These are phyloP conservation scores for Ogataea methylovora DNA, from an alignment of 805 yeast species.

Conservation along the genomic window DNA sequence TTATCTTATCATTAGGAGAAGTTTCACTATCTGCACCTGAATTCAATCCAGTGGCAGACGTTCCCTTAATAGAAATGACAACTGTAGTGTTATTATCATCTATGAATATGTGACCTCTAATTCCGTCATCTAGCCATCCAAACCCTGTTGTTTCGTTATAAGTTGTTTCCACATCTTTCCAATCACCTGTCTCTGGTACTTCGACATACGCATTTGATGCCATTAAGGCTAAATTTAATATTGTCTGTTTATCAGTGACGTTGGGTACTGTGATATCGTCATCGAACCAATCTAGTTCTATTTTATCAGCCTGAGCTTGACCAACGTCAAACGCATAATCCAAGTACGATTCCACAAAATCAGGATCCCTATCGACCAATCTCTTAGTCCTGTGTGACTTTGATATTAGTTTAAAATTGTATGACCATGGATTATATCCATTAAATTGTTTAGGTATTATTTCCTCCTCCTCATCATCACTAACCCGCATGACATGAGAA, in stretches of 20 bases:
- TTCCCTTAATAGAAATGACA: constrained; percentile 83
- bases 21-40: constrained; percentile 52
- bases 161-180: constrained; percentile 50
- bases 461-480: constrained; percentile 2
- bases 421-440: constrained; percentile 12
- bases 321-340: constrained; percentile 43
- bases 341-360: constrained; percentile 58
- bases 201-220: constrained; percentile 88
- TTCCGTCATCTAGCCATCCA: constrained; percentile 84
- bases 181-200: constrained; percentile 70
- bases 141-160: constrained; percentile 54
- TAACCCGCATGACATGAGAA: background rate
- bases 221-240: constrained; percentile 72
- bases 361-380: constrained; percentile 43
- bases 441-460: constrained; percentile 1
- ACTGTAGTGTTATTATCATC: constrained; percentile 47
- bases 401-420: constrained; percentile 11
- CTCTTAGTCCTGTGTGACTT: constrained; percentile 22
- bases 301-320: constrained; percentile 26
- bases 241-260: constrained; percentile 63
- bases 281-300: constrained; percentile 58
- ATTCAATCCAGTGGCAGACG: constrained; percentile 71
- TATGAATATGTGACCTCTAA: constrained; percentile 87
- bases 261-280: constrained; percentile 57
- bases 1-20: constrained; percentile 68